A percentile compares a stretch with the other conserved stretches of the same genome.
Conservation (phyloP, 768 basidiomycete genomes). For the Termitomyces sp. region DNA sequence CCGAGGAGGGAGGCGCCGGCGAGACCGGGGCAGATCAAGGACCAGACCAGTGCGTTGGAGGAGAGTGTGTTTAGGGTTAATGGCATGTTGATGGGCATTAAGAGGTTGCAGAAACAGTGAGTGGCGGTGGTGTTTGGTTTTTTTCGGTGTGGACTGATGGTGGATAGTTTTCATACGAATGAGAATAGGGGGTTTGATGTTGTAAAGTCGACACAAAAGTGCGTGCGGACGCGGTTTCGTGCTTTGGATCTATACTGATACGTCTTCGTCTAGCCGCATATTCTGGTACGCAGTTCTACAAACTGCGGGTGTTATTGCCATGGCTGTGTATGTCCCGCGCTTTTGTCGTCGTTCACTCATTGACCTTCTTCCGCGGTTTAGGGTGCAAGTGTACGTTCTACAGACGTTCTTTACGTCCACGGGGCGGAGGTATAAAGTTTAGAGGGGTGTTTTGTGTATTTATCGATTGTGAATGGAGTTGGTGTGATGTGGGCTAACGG, state of each 20-base stretch:
- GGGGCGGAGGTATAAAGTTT: conserved; percentile 86
- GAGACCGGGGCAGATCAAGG: conserved; percentile 82
- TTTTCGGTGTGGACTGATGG: too few species aligned
- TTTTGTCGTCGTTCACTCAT: background rate
- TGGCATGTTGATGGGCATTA: conserved; percentile 83
- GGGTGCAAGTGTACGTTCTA: conserved; percentile 86
- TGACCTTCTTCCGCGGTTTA: conserved; percentile 31
- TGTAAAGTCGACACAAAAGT: conserved; percentile 90
- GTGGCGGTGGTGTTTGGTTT: conserved; percentile 36
- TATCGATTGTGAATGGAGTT: too few species aligned
- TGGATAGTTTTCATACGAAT: conserved; percentile 92
- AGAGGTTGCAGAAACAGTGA: conserved; percentile 95
- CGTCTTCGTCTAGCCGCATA: conserved; percentile 53
- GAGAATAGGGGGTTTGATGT: conserved; percentile 93
- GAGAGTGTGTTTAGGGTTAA: conserved; percentile 94
- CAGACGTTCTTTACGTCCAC: conserved; percentile 98
- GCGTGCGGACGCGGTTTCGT: conserved; percentile 15
- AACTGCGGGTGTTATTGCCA: conserved; percentile 71
- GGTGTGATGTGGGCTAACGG: too few species aligned
- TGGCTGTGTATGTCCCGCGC: conserved; percentile 72
- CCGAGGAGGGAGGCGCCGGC: conserved; percentile 87
- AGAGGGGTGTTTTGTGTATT: conserved; percentile 18
- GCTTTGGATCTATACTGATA: background rate
- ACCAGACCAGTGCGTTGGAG: conserved; percentile 91
- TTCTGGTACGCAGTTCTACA: conserved; percentile 94